phyloP scores from a whole-genome alignment of 495 filamentous ascomycete genomes.

The Sphaerosporella brunnea region DNA sequence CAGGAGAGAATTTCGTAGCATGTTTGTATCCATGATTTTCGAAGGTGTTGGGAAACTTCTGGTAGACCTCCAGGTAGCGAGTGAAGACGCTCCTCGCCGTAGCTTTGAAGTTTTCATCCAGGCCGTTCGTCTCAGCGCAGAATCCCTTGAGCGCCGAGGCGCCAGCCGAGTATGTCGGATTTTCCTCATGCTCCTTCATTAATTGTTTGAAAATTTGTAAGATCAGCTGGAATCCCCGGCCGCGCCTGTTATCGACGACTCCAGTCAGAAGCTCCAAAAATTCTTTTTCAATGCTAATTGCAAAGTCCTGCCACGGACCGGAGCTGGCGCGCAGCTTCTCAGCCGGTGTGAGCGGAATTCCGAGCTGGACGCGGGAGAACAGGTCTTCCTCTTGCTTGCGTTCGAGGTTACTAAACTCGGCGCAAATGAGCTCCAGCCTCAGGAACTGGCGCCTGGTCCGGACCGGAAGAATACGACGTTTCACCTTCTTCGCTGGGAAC shows the following conservation, averaged over 20 bases:
- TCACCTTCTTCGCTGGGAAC: constrained; percentile 4
- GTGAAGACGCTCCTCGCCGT: constrained; percentile 14
- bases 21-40: constrained; percentile 18
- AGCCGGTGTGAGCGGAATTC: constrained; percentile 31
- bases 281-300: constrained; percentile 28
- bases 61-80: constrained; percentile 16
- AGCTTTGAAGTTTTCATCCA: constrained; percentile 12
- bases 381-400: constrained; percentile 33
- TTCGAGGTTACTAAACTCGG: constrained; percentile 29
- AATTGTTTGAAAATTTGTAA: constrained; percentile 23
- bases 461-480: constrained; percentile 20
- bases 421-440: constrained; percentile 28
- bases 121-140: constrained; percentile 10
- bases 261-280: constrained; percentile 27
- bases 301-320: constrained; percentile 32
- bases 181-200: constrained; percentile 11
- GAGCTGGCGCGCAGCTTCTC: constrained; percentile 34
- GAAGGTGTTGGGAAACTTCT: constrained; percentile 22
- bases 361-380: constrained; percentile 34
- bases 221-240: constrained; percentile 26
- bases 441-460: constrained; percentile 26
- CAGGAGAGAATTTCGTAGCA: constrained; percentile 30
- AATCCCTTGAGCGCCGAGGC: constrained; percentile 15
- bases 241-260: constrained; percentile 27
- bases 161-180: constrained; percentile 15